Conservation (phyloP, 352 stramenopile genomes). For the Phytopythium cucurbitacearum region DNA sequence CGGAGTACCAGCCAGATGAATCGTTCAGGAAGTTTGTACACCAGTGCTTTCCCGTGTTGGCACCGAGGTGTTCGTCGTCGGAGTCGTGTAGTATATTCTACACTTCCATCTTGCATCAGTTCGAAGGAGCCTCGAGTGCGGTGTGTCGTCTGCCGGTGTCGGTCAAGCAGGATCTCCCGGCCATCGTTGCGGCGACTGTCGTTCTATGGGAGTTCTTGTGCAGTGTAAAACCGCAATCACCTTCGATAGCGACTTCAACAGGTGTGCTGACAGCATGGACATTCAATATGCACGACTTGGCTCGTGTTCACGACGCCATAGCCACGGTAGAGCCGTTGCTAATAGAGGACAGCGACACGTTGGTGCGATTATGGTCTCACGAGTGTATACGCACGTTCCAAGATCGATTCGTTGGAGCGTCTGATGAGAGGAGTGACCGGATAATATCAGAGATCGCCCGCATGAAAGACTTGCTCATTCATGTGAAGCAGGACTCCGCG, state of each 20-base stretch:
- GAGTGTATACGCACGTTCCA: slow-evolving; percentile 34
- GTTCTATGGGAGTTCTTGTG: slow-evolving; percentile 53
- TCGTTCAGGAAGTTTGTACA: slow-evolving; percentile 9
- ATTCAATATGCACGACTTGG: slow-evolving; percentile 48
- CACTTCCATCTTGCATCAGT: neutral
- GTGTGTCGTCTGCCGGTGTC: slow-evolving; percentile 9
- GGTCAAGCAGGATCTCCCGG: slow-evolving; percentile 18
- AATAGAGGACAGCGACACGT: slow-evolving; percentile 34
- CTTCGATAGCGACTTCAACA: neutral
- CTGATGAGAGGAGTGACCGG: neutral
- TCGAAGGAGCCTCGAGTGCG: neutral
- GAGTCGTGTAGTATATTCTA: slow-evolving; percentile 3
- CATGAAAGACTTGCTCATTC: slow-evolving; percentile 8
- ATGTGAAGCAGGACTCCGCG: slow-evolving; percentile 3
- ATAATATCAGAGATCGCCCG: slow-evolving; percentile 13
- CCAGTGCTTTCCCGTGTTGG: neutral
- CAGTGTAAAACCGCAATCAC: neutral
- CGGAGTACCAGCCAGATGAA: neutral
- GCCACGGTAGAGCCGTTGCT: slow-evolving; percentile 26
- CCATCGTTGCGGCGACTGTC: slow-evolving; percentile 30
- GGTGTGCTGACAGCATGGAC: neutral
- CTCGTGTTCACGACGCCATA: slow-evolving; percentile 42
- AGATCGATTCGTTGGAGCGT: slow-evolving; percentile 3
- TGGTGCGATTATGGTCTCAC: slow-evolving; percentile 48
- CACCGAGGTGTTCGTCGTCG: neutral